Evolutionary conservation across 345 rosid genomes (phyloP).

Genomic region (Gossypioides kirkii): DNA sequence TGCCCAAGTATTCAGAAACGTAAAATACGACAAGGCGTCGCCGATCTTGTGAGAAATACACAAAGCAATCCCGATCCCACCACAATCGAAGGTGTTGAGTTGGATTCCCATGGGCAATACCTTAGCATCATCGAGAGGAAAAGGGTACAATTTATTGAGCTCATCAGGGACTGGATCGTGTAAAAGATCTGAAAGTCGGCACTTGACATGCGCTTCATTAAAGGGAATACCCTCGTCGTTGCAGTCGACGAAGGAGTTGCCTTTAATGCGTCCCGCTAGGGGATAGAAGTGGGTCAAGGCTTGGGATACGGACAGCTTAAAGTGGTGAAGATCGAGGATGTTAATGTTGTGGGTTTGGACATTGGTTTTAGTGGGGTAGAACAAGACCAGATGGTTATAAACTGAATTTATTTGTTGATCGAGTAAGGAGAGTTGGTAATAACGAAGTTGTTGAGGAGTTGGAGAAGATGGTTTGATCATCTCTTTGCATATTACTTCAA

Average conservation of each 20-base stretch:
- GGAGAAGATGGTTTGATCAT: not conserved
- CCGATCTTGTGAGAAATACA: constrained; percentile 9
- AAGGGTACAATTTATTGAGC: not conserved
- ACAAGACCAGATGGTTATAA: not conserved
- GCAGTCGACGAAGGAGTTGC: not conserved
- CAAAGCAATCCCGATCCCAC: constrained; percentile 3
- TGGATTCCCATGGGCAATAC: not conserved
- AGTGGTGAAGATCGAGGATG: not conserved
- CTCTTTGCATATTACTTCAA: not conserved
- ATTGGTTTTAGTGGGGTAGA: not conserved
- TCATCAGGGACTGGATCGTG: not conserved
- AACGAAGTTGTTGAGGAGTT: not conserved
- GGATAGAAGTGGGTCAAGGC: not conserved
- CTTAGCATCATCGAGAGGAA: not conserved
- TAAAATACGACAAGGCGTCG: not conserved
- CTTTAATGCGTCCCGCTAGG: not conserved
- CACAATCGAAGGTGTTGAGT: not conserved
- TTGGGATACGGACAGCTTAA: not conserved
- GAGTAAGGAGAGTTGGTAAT: constrained; percentile 1
- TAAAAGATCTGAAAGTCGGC: not conserved
- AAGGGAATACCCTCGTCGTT: constrained; percentile 7
- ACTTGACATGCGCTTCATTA: constrained; percentile 2
- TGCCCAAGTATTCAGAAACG: not conserved
- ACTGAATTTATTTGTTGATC: not conserved
- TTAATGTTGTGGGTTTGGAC: not conserved